Evolutionary conservation across 2,329 filamentous ascomycete species (phyloP).

Genomic region (Exophiala sp.): DNA sequence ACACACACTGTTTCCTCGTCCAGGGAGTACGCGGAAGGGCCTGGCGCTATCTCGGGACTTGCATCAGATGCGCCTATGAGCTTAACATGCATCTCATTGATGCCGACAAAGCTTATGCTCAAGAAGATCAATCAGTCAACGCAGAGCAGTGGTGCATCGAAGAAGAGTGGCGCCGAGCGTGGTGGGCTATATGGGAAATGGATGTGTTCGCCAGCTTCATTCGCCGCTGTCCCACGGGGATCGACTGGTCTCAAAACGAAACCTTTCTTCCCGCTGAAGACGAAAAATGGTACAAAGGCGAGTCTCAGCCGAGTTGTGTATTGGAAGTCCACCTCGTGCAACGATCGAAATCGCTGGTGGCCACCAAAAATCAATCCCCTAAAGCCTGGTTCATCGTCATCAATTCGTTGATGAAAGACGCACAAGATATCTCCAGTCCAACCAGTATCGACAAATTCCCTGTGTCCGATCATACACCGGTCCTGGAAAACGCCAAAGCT

Average conservation of each 20-base stretch:
- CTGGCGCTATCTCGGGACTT: conserved; percentile 35
- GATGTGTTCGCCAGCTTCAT: conserved; percentile 43
- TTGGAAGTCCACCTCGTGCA: conserved; percentile 32
- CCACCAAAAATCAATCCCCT: conserved; percentile 33
- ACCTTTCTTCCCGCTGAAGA: conserved; percentile 38
- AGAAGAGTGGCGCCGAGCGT: conserved; percentile 39
- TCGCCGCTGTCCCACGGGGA: conserved; percentile 36
- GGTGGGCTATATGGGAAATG: conserved; percentile 46
- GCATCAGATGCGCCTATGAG: conserved; percentile 36
- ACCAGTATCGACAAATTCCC: conserved; percentile 22
- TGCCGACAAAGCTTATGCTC: background rate
- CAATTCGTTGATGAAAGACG: conserved; percentile 40
- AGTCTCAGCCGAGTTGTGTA: conserved; percentile 28
- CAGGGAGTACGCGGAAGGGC: conserved; percentile 36
- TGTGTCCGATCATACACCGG: background rate
- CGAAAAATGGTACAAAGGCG: conserved; percentile 33
- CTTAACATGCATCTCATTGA: conserved; percentile 35
- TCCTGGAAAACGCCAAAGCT: background rate
- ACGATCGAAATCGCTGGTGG: conserved; percentile 34
- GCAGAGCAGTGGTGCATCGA: conserved; percentile 27
- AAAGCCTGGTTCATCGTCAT: conserved; percentile 42
- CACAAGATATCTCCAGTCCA: conserved; percentile 35
- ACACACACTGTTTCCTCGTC: conserved; percentile 36
- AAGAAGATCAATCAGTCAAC: background rate
- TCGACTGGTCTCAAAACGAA: conserved; percentile 37